Percentiles rank a stretch among this genome's conserved stretches.
phyloP scores from a whole-genome alignment of 306 rosid genomes.

The Rubus idaeus region DNA sequence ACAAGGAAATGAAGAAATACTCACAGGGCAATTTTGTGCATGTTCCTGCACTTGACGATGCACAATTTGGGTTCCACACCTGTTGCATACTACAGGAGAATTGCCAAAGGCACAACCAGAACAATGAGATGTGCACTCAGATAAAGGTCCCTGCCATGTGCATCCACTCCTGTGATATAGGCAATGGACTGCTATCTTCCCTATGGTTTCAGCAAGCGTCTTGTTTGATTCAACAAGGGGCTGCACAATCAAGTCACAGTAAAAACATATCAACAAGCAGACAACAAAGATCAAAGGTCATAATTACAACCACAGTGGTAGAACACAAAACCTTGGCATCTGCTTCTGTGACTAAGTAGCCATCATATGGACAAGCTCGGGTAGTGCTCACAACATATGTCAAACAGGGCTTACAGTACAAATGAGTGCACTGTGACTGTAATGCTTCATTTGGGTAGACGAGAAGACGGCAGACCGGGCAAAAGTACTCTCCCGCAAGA shows the following conservation, averaged over 20 bases:
- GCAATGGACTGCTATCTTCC: slow-evolving; percentile 93
- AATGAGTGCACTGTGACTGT: slow-evolving; percentile 94
- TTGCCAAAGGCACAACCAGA: slow-evolving; percentile 86
- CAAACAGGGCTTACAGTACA: slow-evolving; percentile 95
- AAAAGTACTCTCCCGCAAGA: slow-evolving; percentile 96
- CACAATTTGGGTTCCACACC: slow-evolving; percentile 86
- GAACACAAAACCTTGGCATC: slow-evolving; percentile 76
- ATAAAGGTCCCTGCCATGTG: slow-evolving; percentile 88
- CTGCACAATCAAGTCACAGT: slow-evolving; percentile 48
- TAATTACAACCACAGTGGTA: neutral
- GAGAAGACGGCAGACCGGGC: slow-evolving; percentile 93
- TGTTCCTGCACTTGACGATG: slow-evolving; percentile 97
- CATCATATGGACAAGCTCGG: slow-evolving; percentile 93
- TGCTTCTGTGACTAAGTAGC: slow-evolving; percentile 88
- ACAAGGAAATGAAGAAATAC: slow-evolving; percentile 29
- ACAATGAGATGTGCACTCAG: slow-evolving; percentile 84
- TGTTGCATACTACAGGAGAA: slow-evolving; percentile 91
- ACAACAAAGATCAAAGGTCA: neutral
- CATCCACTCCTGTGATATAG: slow-evolving; percentile 92
- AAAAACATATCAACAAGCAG: neutral
- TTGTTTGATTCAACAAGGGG: slow-evolving; percentile 77
- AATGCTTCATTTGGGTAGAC: slow-evolving; percentile 90
- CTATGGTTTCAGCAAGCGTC: slow-evolving; percentile 81
- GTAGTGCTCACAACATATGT: slow-evolving; percentile 77
- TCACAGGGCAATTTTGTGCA: slow-evolving; percentile 81